Base-by-base conservation (phyloP, 441 rosid species). In the Cnidoscolus chayamansa region DNA sequence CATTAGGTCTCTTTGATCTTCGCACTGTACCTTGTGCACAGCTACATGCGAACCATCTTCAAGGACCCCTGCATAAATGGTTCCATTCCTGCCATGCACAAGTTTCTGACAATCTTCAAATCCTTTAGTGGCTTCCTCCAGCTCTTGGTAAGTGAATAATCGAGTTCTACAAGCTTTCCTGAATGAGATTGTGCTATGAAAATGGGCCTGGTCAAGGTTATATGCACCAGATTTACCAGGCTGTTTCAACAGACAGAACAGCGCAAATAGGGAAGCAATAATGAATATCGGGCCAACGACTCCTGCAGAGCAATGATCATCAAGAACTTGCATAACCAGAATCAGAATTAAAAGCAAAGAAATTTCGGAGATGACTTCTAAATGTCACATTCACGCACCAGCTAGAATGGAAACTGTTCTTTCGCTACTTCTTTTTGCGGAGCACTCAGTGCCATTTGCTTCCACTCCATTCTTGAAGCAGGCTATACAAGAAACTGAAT, bases 101-200 rank as follows among this genome's bases (percentile, higher is more conserved):
- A 89, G 86, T 70, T 81, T 89, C 10, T 83, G 88, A 54, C 72
- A 78, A 2, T 80, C 91, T 69, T 83, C 84, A 72, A 89, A 89
- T 47, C 87, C 88, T 75, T 74, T 81, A 4, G 93, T 84, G 32
- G 97, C 93, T 76, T 85, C 87, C 69, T 87, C 87, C 61, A 90
- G 87, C 82, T 93, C 97, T 19, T 85, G 81, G 82, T 85, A 87
- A 65, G 81, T 73, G 76, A 89, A 90, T 37, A 85, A 67, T 66
- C 87, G 86, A 16, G 92, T 79, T 80, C 85, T 86, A 77, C 86
- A 86, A 69, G 87, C 87, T 84, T 89, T 90, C 40, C 88, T 80
- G 76, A 87, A 86, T 0, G 94, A 89, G 79, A 83, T 80, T 68
- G 85, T 82, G 65, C 83, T 77, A n/a, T 74, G 81, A 51, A 73